Percentiles rank a stretch among this genome's conserved stretches.
phyloP scores from a whole-genome alignment of 148 eudicot genomes.

The Vaccinium myrtillus region DNA sequence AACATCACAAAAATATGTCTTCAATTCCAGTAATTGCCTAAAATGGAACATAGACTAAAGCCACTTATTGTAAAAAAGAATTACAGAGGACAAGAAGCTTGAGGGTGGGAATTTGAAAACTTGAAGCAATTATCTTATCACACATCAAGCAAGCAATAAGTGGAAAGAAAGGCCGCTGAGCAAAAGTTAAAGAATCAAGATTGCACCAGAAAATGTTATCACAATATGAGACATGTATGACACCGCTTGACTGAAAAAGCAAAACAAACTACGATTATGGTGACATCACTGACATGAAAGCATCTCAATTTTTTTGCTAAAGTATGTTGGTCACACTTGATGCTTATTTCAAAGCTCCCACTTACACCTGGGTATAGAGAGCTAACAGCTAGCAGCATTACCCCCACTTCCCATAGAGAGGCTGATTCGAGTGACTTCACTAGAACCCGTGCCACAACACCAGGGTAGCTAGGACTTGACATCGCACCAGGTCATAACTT shows the following conservation, averaged over 20 bases:
- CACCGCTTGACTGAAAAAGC: neutral
- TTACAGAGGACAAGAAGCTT: neutral
- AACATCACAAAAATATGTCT: neutral
- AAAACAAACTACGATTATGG: neutral
- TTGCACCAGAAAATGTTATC: neutral
- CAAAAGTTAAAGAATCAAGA: neutral
- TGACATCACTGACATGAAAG: neutral
- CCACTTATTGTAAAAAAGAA: neutral
- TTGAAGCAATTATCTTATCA: neutral
- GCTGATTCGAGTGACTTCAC: neutral
- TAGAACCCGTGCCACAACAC: neutral
- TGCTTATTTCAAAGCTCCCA: neutral
- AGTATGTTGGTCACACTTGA: neutral
- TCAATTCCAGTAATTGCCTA: neutral
- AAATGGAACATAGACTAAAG: neutral
- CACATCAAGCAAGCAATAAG: conserved; percentile 8
- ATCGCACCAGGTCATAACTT: neutral
- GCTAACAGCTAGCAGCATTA: neutral
- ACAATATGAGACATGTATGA: neutral
- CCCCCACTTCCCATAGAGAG: neutral
- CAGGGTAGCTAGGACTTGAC: neutral
- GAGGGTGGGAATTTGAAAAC: neutral
- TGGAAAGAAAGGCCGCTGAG: neutral
- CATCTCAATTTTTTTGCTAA: neutral
- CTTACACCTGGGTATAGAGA: neutral